Percentiles rank a stretch among this genome's conserved stretches.
Conservation (phyloP, 73 alveolate species). For the Blepharisma stoltei region DNA sequence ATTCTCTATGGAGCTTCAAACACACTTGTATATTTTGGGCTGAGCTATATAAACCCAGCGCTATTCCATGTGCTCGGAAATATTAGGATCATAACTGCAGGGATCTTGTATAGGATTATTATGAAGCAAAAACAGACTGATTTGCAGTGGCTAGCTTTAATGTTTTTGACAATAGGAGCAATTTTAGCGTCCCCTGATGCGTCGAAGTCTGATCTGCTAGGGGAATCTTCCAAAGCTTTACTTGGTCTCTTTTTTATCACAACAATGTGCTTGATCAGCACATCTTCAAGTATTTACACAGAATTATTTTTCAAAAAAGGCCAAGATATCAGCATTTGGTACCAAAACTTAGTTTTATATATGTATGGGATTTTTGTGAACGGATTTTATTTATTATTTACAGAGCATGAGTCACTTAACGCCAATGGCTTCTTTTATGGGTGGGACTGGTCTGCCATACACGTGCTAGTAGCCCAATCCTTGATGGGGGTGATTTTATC, state of each 20-base stretch:
- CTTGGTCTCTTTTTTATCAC: neutral
- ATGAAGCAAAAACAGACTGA: neutral
- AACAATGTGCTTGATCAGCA: neutral
- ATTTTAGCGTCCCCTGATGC: conserved; percentile 6
- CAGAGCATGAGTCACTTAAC: neutral
- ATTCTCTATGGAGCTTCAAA: conserved; percentile 16
- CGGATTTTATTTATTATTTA: neutral
- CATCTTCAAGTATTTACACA: conserved; percentile 11
- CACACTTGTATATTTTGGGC: neutral
- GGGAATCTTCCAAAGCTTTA: neutral
- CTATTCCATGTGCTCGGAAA: conserved; percentile 19
- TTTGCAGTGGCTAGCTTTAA: conserved; percentile 5
- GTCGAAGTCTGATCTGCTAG: neutral
- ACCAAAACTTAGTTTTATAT: neutral
- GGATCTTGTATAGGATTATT: conserved; percentile 11
- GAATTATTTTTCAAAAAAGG: neutral
- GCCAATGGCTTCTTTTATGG: neutral
- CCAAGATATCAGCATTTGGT: conserved; percentile 14
- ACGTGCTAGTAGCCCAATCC: neutral
- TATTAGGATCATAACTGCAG: conserved; percentile 12
- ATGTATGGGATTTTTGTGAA: conserved; percentile 11
- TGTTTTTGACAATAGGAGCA: conserved; percentile 18
- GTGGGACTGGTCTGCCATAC: neutral
- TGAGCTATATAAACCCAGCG: conserved; percentile 10
- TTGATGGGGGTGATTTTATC: conserved; percentile 2